Base-by-base conservation (phyloP, 1,139 yeast genomes). In the Yamadazyma dushanensis region DNA sequence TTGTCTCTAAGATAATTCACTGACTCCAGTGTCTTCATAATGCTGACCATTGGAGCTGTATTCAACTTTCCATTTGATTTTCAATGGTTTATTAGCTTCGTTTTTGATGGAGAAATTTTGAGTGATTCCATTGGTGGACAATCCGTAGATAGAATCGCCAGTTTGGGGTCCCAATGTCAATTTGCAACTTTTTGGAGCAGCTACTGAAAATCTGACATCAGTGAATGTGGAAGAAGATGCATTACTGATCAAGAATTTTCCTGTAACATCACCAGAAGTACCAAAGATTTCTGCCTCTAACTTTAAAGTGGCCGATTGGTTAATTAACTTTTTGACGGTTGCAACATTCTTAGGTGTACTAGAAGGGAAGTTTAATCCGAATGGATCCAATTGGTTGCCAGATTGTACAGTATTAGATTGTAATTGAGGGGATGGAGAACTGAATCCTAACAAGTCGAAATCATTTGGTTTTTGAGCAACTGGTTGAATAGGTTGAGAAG, bases 1-100 rank as follows among this genome's bases (percentile, higher is more conserved):
- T n/a, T 8, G 13, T 21, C n/a, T 8, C 11, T 22, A 29, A 8
- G 25, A 23, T 28, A 67, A 58, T 15, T 58, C 58, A 36, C 61
- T 57, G 15, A 82, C 78, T 11, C 87, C 86, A 11, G 78, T 70
- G 45, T 78, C 85, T 50, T 76, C 82, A 24, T 59, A 59, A 9
- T 59, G 56, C 11, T 59, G 53, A 10, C 79, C 80, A 36, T 73
- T 74, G 6, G 72, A 53, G 11, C 52, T 52, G 54, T 80, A 89
- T 41, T 77, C 76, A 20, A 78, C 74, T 57, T 84, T 87, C 94
- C 95, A 90, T 57, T 89, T 84, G 40, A 90, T 69, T 61, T 87
- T 89, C 48, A 87, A 69, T 16, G 73, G 59, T 45, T 67, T 67
- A 34, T 57, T 56, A 3, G 55, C 47, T 3, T 78, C 73, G 49